A percentile compares a stretch with the other conserved stretches of the same genome.
phyloP scores from a whole-genome alignment of 2,329 filamentous ascomycete genomes.

The Coniochaeta ligniaria region DNA sequence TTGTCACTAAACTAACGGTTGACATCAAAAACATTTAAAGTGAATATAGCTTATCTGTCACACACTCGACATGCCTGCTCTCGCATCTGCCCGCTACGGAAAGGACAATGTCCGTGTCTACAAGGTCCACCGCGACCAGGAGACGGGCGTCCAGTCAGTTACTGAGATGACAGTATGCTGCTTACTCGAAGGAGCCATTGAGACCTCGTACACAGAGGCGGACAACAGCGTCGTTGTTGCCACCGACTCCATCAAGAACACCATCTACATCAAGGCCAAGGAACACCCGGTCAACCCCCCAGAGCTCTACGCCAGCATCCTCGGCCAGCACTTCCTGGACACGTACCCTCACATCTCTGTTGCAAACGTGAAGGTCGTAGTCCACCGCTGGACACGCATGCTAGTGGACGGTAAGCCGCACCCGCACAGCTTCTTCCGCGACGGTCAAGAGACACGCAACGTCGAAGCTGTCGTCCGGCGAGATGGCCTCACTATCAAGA shows the following conservation, averaged over 20 bases:
- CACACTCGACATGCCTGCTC: slow-evolving; percentile 38
- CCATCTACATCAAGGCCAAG: slow-evolving; percentile 90
- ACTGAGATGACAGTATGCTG: slow-evolving; percentile 94
- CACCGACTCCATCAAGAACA: slow-evolving; percentile 98
- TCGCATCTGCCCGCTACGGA: slow-evolving; percentile 67
- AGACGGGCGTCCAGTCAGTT: slow-evolving; percentile 74
- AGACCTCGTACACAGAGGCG: slow-evolving; percentile 78
- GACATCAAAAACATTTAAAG: neutral
- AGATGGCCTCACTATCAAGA: slow-evolving; percentile 67
- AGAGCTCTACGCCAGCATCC: slow-evolving; percentile 79
- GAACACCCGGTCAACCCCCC: slow-evolving; percentile 87
- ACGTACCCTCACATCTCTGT: slow-evolving; percentile 82
- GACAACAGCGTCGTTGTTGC: slow-evolving; percentile 95
- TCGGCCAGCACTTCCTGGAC: slow-evolving; percentile 83
- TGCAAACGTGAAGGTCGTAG: slow-evolving; percentile 73
- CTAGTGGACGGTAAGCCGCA: slow-evolving; percentile 80
- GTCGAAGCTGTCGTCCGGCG: slow-evolving; percentile 66
- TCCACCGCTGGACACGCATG: slow-evolving; percentile 91
- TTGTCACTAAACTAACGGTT: neutral
- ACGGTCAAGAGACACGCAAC: slow-evolving; percentile 80
- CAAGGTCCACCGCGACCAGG: slow-evolving; percentile 80
- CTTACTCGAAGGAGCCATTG: slow-evolving; percentile 87
- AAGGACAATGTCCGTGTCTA: slow-evolving; percentile 98
- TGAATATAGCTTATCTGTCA: neutral
- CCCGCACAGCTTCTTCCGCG: slow-evolving; percentile 89